Conservation (phyloP, 768 basidiomycete species). For the Lactifluus hygrophoroides region DNA sequence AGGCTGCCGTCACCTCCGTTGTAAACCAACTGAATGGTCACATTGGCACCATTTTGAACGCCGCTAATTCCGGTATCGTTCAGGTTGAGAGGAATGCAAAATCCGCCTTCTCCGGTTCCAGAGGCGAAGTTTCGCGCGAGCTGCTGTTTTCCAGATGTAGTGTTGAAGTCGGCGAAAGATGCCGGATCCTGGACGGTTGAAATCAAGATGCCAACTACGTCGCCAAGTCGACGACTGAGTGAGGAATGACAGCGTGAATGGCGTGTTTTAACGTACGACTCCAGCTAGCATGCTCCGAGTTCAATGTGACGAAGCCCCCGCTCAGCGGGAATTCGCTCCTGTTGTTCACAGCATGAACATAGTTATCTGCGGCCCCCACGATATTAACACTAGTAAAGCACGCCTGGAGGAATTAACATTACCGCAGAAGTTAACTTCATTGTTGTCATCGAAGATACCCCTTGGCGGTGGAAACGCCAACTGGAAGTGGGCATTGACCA, state of each 20-base stretch:
- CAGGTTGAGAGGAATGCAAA: constrained; percentile 64
- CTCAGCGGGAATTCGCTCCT: constrained; percentile 64
- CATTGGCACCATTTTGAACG: constrained; percentile 54
- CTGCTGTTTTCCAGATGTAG: constrained; percentile 30
- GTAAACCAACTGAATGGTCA: constrained; percentile 63
- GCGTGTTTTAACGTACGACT: constrained; percentile 34
- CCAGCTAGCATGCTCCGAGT: constrained; percentile 59
- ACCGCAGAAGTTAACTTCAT: constrained; percentile 65
- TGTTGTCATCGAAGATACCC: constrained; percentile 53
- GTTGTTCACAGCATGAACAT: constrained; percentile 39
- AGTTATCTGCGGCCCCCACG: constrained; percentile 52
- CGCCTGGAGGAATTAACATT: neutral
- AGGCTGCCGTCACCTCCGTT: constrained; percentile 65
- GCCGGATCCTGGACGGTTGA: constrained; percentile 51
- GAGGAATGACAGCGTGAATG: neutral
- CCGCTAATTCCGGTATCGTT: constrained; percentile 38
- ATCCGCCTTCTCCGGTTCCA: constrained; percentile 46
- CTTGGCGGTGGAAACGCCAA: constrained; percentile 67
- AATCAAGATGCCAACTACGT: constrained; percentile 44
- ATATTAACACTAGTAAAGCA: neutral
- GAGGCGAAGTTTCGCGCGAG: constrained; percentile 41
- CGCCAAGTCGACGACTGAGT: constrained; percentile 5
- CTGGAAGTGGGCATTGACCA: constrained; percentile 68
- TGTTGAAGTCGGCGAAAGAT: constrained; percentile 54
- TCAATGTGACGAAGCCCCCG: constrained; percentile 50